These are phyloP conservation scores for Volutella citrinella DNA, from an alignment of 2,329 filamentous ascomycete genomes.

Conservation along the genomic window DNA sequence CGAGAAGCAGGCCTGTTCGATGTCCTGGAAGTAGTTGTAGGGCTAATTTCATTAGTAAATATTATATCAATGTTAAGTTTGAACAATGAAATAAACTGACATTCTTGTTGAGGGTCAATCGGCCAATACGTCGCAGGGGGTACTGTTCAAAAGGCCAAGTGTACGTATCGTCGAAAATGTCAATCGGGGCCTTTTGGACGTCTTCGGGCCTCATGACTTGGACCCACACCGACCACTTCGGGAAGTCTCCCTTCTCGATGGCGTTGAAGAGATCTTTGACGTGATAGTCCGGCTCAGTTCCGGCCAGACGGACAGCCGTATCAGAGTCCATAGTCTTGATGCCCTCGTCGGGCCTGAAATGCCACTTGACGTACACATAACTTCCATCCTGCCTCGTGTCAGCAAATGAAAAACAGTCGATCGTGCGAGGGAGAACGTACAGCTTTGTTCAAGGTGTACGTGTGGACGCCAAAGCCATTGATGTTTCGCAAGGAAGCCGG, in stretches of 20 bases:
- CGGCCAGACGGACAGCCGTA: constrained; percentile 34
- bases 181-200: constrained; percentile 58
- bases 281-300: constrained; percentile 51
- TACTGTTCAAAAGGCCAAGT: constrained; percentile 64
- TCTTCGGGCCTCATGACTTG: constrained; percentile 62
- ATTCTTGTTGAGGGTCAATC: constrained; percentile 63
- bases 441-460: constrained; percentile 44
- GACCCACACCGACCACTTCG: constrained; percentile 62
- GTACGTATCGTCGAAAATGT: constrained; percentile 68
- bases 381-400: constrained; percentile 42
- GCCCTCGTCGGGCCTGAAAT: constrained; percentile 46
- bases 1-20: constrained; percentile 66
- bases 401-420: too few species aligned
- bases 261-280: constrained; percentile 34
- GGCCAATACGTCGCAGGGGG: constrained; percentile 59
- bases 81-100: constrained; percentile 18
- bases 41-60: constrained; percentile 4
- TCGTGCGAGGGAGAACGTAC: too few species aligned
- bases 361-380: constrained; percentile 48
- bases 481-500: constrained; percentile 44
- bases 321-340: constrained; percentile 40
- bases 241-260: constrained; percentile 58
- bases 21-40: constrained; percentile 67
- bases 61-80: fast-evolving
- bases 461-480: constrained; percentile 47